Conservation (phyloP, 1,139 yeast species). For the Zygosaccharomyces sapae region DNA sequence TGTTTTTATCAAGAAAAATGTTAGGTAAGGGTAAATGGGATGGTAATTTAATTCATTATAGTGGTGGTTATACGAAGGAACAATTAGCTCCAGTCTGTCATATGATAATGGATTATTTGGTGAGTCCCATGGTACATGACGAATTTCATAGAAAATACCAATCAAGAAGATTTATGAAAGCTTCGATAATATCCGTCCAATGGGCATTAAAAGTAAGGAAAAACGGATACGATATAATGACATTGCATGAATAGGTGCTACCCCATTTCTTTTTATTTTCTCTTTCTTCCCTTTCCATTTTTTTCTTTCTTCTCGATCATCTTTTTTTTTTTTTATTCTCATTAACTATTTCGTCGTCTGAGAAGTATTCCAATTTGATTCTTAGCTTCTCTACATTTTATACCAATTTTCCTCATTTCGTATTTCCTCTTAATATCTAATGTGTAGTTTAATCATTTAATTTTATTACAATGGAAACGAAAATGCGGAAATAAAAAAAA, state of each 20-base stretch:
- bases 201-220: conserved; percentile 67
- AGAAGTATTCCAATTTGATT: not conserved
- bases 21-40: conserved; percentile 73
- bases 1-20: conserved; percentile 81
- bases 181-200: conserved; percentile 78
- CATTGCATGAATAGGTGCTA: conserved; percentile 32
- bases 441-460: conserved; percentile 2
- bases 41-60: conserved; percentile 79
- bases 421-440: not conserved
- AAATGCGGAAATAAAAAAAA: not conserved
- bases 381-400: not conserved
- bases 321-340: conserved; percentile 6
- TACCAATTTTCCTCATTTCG: not conserved
- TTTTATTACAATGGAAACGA: not conserved
- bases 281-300: conserved; percentile 5
- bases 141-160: conserved; percentile 94
- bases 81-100: conserved; percentile 70
- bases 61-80: conserved; percentile 78
- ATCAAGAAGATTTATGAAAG: conserved; percentile 85
- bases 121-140: conserved; percentile 83
- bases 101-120: conserved; percentile 71
- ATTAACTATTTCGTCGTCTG: not conserved
- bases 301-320: conserved; percentile 6
- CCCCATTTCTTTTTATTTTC: conserved; percentile 4
- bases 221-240: conserved; percentile 39